Evolutionary conservation across 352 stramenopile species (phyloP).

Genomic region (Phytophthora europaea): DNA sequence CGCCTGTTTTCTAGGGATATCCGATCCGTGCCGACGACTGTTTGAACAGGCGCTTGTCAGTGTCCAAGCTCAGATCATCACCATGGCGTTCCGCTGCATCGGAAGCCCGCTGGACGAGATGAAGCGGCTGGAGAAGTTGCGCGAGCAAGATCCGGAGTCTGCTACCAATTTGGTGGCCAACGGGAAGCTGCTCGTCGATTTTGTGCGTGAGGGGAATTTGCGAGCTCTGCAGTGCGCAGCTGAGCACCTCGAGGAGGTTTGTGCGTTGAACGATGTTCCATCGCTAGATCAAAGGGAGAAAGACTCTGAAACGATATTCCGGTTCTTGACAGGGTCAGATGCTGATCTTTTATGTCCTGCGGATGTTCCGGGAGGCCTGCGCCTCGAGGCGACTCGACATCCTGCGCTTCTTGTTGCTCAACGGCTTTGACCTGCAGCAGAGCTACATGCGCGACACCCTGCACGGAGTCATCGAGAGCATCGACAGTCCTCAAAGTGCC

Average conservation of each 20-base stretch:
- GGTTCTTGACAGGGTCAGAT: slow-evolving; percentile 43
- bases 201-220: slow-evolving; percentile 54
- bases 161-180: slow-evolving; percentile 69
- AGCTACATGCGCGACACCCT: slow-evolving; percentile 65
- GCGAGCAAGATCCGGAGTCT: slow-evolving; percentile 55
- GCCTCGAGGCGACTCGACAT: slow-evolving; percentile 55
- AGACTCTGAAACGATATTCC: not conserved
- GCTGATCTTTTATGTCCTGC: slow-evolving; percentile 70
- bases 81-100: slow-evolving; percentile 57
- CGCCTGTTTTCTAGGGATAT: not conserved
- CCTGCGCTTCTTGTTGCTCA: slow-evolving; percentile 67
- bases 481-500: slow-evolving; percentile 39
- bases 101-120: slow-evolving; percentile 68
- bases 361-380: slow-evolving; percentile 79
- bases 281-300: not conserved
- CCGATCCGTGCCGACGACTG: not conserved
- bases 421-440: slow-evolving; percentile 74
- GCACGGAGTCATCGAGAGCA: slow-evolving; percentile 55
- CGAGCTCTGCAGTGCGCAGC: slow-evolving; percentile 58
- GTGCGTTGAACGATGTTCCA: not conserved
- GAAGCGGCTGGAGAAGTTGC: slow-evolving; percentile 59
- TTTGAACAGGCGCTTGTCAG: slow-evolving; percentile 25
- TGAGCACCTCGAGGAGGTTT: slow-evolving; percentile 59
- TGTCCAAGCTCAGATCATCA: slow-evolving; percentile 11
- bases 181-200: slow-evolving; percentile 69